Evolutionary conservation across 495 filamentous ascomycete species (phyloP).

Genomic region (Trichodelitschia bisporula): DNA sequence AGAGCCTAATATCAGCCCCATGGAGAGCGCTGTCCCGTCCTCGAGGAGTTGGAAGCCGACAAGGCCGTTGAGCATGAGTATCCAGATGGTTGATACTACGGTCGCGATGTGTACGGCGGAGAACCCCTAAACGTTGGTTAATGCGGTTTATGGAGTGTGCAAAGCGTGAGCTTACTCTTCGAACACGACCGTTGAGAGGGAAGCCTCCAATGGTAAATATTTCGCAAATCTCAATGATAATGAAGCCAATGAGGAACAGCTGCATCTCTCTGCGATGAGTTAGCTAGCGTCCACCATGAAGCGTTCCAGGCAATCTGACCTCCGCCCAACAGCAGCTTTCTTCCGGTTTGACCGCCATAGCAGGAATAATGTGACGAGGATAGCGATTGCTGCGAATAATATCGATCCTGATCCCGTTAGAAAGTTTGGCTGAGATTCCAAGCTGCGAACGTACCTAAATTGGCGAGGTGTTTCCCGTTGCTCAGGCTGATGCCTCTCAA

Average conservation of each 20-base stretch:
- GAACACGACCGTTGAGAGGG: slow-evolving; percentile 39
- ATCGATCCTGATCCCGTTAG: slow-evolving; percentile 87
- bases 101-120: slow-evolving; percentile 78
- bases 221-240: slow-evolving; percentile 79
- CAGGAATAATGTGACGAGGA: slow-evolving; percentile 36
- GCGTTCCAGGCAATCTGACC: slow-evolving; percentile 24
- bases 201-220: slow-evolving; percentile 89
- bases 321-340: slow-evolving; percentile 78
- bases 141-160: not conserved
- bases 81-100: slow-evolving; percentile 72
- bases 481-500: slow-evolving; percentile 50
- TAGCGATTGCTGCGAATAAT: slow-evolving; percentile 52
- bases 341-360: slow-evolving; percentile 72
- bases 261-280: slow-evolving; percentile 60
- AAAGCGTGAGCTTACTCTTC: slow-evolving; percentile 25
- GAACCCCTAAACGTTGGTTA: slow-evolving; percentile 37
- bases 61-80: slow-evolving; percentile 73
- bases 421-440: slow-evolving; percentile 2
- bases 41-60: slow-evolving; percentile 88
- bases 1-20: slow-evolving; percentile 50
- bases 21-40: slow-evolving; percentile 66
- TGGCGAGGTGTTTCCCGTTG: slow-evolving; percentile 38
- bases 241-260: slow-evolving; percentile 68
- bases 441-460: slow-evolving; percentile 45
- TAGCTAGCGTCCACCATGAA: not conserved